Percentiles rank a stretch among this genome's conserved stretches.
phyloP scores from a whole-genome alignment of 768 basidiomycete species.

The Boletus fagicola region DNA sequence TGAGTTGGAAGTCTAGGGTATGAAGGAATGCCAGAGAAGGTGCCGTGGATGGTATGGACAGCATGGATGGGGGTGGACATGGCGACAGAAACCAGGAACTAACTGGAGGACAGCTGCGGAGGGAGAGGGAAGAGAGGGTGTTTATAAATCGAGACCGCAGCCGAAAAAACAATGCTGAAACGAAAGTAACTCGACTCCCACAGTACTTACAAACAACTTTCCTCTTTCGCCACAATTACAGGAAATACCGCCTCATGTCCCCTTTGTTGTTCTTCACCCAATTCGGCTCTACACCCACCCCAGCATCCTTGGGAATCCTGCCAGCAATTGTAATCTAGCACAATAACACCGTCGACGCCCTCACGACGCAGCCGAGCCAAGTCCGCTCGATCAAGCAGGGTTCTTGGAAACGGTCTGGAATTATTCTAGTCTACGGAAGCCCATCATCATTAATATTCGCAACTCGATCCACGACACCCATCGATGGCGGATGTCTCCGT shows the following conservation, averaged over 20 bases:
- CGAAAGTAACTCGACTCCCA: conserved; percentile 7
- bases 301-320: neutral
- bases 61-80: conserved; percentile 30
- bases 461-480: conserved; percentile 15
- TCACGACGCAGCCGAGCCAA: conserved; percentile 10
- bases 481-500: conserved; percentile 13
- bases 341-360: conserved; percentile 12
- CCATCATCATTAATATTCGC: conserved; percentile 5
- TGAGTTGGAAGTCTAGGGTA: conserved; percentile 16
- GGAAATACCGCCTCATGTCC: conserved; percentile 12
- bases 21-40: conserved; percentile 31
- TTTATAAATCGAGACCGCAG: conserved; percentile 22
- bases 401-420: neutral
- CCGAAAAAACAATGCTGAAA: conserved; percentile 22
- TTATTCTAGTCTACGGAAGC: neutral
- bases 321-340: conserved; percentile 18
- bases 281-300: neutral
- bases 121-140: neutral
- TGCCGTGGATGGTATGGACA: conserved; percentile 33
- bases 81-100: conserved; percentile 14
- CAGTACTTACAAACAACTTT: conserved; percentile 9
- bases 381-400: neutral
- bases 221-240: conserved; percentile 18
- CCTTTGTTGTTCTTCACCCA: conserved; percentile 10
- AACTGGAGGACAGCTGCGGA: conserved; percentile 11